phyloP scores from a whole-genome alignment of 257 asterid genomes.

The Jaltomata sinuosa region DNA sequence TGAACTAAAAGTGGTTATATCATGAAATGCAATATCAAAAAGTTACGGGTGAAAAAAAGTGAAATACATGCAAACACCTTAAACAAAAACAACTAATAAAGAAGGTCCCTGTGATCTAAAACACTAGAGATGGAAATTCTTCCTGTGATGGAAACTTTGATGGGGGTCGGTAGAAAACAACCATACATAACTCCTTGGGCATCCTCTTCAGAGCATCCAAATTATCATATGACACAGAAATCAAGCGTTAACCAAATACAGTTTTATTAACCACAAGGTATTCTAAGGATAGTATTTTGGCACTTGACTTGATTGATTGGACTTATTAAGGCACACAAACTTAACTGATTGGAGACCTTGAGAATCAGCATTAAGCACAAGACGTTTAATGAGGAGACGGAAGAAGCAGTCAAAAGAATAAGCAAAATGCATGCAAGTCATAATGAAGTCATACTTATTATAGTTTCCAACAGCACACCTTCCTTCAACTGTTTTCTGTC shows the following conservation, averaged over 20 bases:
- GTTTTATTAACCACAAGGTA: neutral
- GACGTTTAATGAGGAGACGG: neutral
- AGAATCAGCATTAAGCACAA: neutral
- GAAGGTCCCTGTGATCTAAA: neutral
- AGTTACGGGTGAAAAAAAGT: neutral
- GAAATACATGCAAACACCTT: neutral
- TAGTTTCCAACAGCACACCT: slow-evolving; percentile 73
- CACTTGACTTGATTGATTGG: neutral
- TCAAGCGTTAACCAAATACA: neutral
- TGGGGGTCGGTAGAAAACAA: neutral
- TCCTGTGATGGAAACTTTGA: neutral
- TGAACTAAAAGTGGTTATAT: neutral
- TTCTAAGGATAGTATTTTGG: neutral
- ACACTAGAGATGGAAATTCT: neutral
- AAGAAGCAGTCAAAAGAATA: neutral
- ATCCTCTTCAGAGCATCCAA: neutral
- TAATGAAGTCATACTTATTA: slow-evolving; percentile 33
- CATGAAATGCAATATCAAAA: neutral
- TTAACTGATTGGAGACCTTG: neutral
- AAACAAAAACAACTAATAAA: neutral
- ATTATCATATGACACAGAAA: neutral
- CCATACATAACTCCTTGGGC: neutral
- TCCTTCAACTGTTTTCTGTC: slow-evolving; percentile 79
- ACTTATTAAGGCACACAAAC: neutral
- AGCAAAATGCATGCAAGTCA: neutral